A percentile compares a stretch with the other conserved stretches of the same genome.
These are phyloP conservation scores for Paraconiothyrium sp. DNA, from an alignment of 2,329 filamentous ascomycete genomes.

Conservation along the genomic window DNA sequence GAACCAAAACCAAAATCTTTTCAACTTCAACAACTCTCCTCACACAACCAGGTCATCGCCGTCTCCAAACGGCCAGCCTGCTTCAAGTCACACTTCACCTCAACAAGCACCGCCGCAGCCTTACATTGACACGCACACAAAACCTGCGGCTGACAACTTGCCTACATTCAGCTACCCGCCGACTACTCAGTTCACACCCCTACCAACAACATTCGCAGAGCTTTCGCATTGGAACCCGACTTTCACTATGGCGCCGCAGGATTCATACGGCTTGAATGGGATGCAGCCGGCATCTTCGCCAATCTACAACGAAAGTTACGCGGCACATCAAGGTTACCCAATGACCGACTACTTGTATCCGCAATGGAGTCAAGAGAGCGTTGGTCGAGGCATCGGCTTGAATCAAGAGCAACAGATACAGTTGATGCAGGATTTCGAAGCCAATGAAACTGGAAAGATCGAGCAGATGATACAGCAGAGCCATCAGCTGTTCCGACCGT, in stretches of 20 bases:
- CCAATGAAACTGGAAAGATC: conserved; percentile 51
- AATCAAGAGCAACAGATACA: conserved; percentile 85
- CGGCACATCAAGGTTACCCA: conserved; percentile 46
- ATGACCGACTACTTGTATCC: conserved; percentile 59
- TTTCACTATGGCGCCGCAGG: conserved; percentile 46
- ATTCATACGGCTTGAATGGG: conserved; percentile 35
- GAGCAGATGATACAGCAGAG: conserved; percentile 54
- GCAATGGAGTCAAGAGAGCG: conserved; percentile 63
- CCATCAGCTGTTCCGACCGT: conserved; percentile 47
- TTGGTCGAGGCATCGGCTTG: conserved; percentile 56
- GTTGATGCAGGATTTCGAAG: conserved; percentile 82
- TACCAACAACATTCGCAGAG: conserved; percentile 49
- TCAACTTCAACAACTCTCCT: conserved; percentile 35
- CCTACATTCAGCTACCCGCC: conserved; percentile 42
- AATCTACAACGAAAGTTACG: conserved; percentile 47
- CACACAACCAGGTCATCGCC: conserved; percentile 28
- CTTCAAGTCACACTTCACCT: conserved; percentile 37
- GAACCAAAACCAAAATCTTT: conserved; percentile 33
- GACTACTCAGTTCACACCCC: conserved; percentile 41
- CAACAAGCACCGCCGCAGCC: conserved; percentile 35
- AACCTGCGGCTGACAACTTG: conserved; percentile 41
- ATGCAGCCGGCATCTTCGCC: conserved; percentile 38
- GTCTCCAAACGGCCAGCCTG: conserved; percentile 31
- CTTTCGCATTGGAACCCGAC: conserved; percentile 49
- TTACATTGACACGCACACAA: conserved; percentile 42